A percentile compares a stretch with the other conserved stretches of the same genome.
These are phyloP conservation scores for Inga laurina DNA, from an alignment of 306 rosid species.

Conservation along the genomic window DNA sequence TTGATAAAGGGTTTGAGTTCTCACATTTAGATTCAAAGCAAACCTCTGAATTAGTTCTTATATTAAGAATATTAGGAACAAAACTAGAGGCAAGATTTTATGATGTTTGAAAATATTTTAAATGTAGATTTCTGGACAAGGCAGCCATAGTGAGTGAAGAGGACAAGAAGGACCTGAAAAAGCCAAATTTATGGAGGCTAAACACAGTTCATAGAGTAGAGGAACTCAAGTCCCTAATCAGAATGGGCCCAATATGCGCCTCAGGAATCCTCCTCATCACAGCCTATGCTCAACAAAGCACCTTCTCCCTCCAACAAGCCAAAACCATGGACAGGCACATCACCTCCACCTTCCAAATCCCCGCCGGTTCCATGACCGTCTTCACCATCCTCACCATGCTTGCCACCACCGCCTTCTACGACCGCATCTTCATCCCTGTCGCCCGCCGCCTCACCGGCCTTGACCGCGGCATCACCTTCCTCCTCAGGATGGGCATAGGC, in stretches of 20 bases:
- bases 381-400: slow-evolving; percentile 74
- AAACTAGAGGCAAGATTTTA: neutral
- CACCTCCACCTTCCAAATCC: slow-evolving; percentile 67
- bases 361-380: slow-evolving; percentile 91
- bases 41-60: too few relatives aligned
- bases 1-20: too few relatives aligned
- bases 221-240: slow-evolving; percentile 76
- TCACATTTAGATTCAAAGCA: too few relatives aligned
- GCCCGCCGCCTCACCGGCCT: slow-evolving; percentile 76
- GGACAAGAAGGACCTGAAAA: slow-evolving; percentile 37
- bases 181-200: slow-evolving; percentile 74
- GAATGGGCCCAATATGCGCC: slow-evolving; percentile 98
- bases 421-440: slow-evolving; percentile 58
- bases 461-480: slow-evolving; percentile 79
- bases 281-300: slow-evolving; percentile 87
- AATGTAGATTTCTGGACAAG: slow-evolving; percentile 80
- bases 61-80: neutral
- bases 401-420: slow-evolving; percentile 66
- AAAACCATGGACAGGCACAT: slow-evolving; percentile 81
- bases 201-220: slow-evolving; percentile 88
- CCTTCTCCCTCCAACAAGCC: slow-evolving; percentile 87
- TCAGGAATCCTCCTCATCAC: slow-evolving; percentile 85
- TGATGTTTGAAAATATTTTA: neutral
- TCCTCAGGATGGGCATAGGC: slow-evolving; percentile 89
- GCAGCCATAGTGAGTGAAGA: slow-evolving; percentile 70